Base-by-base conservation (phyloP, 257 asterid species). In the Salvia miltiorrhiza region DNA sequence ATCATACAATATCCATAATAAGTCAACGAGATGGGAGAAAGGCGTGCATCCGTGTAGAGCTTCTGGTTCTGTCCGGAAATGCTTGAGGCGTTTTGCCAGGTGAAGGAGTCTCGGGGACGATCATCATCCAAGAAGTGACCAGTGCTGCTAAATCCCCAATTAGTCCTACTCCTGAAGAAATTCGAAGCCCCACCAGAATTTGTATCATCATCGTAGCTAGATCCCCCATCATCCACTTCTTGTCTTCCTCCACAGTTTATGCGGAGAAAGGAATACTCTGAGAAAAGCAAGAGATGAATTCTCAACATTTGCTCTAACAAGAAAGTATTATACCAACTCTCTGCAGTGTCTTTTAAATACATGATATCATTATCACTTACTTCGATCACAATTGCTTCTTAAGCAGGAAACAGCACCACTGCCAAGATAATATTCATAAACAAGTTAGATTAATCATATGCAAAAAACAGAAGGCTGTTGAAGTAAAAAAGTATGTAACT, bases 141-240 rank as follows among this genome's bases (percentile, higher is more conserved):
- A 1, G 96, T 88, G 80, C 79, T 80, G 77, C 96, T 86, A 55
- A 79, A 73, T 65, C 79, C 84, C 96, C 93, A 88, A 54, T 84
- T 79, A 9, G 80, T 33, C 26, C 4, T 41, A 32, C 78, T 78
- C 3, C 1, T 19, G 65, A 12, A 60, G 57, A 84, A 80, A 66
- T 19, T 61, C 28, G 96, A 72, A 23, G 85, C 37, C 33, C 86
- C 86, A 0, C 85, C 89, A 17, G 82, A 10, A 39, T 68, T 43
- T 9, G 40, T 0, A 65, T 86, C 90, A 0, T 71, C 83, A 3
- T 81, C 89, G 2, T 76, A 86, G 2, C 20, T 32, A 12, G 33
- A 64, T 24, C 73, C 72, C 62, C 44, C 55, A 21, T 75, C 76
- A 24, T 71, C 87, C 32, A n/a, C 57, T 7, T 28, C 75, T 72